A percentile compares a stretch with the other conserved stretches of the same genome.
Evolutionary conservation across 2,329 filamentous ascomycete genomes (phyloP).

Genomic region (Paracamarosporium sp.): DNA sequence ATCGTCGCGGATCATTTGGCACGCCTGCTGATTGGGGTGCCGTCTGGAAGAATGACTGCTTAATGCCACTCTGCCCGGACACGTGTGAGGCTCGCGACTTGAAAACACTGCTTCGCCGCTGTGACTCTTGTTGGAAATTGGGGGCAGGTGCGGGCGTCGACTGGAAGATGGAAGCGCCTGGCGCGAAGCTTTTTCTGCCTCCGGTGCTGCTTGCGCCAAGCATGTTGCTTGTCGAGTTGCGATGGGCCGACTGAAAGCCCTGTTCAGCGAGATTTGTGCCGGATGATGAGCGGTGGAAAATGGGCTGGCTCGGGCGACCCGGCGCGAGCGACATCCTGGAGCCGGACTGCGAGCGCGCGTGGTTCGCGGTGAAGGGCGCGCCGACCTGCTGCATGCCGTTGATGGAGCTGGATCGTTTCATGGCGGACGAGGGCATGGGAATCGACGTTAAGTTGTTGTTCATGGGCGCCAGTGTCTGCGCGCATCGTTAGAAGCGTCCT

Average conservation of each 20-base stretch:
- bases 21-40: conserved; percentile 81
- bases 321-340: conserved; percentile 86
- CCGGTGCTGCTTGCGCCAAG: conserved; percentile 58
- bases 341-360: conserved; percentile 82
- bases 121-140: conserved; percentile 63
- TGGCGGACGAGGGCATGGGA: conserved; percentile 87
- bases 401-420: conserved; percentile 89
- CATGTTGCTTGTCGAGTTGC: conserved; percentile 77
- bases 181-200: conserved; percentile 74
- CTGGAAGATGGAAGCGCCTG: conserved; percentile 56
- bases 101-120: conserved; percentile 76
- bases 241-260: conserved; percentile 83
- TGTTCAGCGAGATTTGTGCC: conserved; percentile 80
- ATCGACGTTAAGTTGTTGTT: conserved; percentile 81
- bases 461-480: conserved; percentile 83
- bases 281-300: conserved; percentile 85
- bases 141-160: conserved; percentile 56
- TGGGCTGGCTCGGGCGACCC: conserved; percentile 78
- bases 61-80: conserved; percentile 68
- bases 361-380: conserved; percentile 67
- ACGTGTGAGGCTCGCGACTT: conserved; percentile 65
- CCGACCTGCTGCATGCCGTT: conserved; percentile 66
- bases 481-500: conserved; percentile 19
- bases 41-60: conserved; percentile 95
- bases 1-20: conserved; percentile 82